phyloP scores from a whole-genome alignment of 345 rosid genomes.

The Salix udensis region DNA sequence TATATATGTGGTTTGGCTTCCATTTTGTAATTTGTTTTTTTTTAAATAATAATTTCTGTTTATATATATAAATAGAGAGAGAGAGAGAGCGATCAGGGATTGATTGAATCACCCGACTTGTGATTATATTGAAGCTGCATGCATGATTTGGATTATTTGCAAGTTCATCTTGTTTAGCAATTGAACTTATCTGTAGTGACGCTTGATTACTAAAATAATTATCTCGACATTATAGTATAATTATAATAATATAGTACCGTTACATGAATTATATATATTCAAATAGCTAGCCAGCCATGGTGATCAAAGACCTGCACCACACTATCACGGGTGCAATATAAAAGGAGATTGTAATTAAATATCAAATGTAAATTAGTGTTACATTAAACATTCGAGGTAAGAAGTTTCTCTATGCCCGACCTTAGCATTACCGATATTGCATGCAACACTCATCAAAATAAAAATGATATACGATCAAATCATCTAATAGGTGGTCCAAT shows the following conservation, averaged over 20 bases:
- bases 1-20: neutral
- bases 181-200: neutral
- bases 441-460: too few species aligned
- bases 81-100: neutral
- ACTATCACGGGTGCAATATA: too few species aligned
- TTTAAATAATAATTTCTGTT: neutral
- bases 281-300: neutral
- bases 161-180: neutral
- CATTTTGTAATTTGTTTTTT: neutral
- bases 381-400: too few species aligned
- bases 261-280: too few species aligned
- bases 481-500: too few species aligned
- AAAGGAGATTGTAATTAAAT: neutral
- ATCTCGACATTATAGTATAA: neutral
- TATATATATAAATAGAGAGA: neutral
- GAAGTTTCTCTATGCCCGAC: too few species aligned
- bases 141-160: neutral
- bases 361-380: neutral
- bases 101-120: neutral
- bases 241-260: too few species aligned
- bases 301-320: neutral
- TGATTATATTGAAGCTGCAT: neutral
- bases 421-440: too few species aligned
- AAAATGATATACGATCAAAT: too few species aligned
- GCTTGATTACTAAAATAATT: neutral